Evolutionary conservation across 164 flowering plant species (phyloP).

Genomic region (Sextonia rubra): DNA sequence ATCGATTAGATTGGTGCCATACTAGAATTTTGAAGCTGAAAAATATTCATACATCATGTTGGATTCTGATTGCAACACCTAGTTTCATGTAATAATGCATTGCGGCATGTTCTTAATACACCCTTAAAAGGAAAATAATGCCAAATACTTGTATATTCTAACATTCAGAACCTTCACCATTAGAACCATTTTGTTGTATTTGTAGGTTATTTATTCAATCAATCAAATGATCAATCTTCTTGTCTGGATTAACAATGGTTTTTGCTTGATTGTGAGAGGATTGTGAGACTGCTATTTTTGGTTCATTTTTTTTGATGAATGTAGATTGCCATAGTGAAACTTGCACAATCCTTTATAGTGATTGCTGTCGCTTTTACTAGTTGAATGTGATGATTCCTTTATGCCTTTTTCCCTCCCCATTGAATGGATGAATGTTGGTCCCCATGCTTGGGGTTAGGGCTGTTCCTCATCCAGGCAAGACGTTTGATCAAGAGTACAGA

Average conservation of each 20-base stretch:
- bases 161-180: background rate
- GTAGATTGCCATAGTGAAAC: background rate
- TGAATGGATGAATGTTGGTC: too few relatives aligned
- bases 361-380: too few relatives aligned
- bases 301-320: background rate
- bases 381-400: too few relatives aligned
- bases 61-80: too few relatives aligned
- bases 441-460: too few relatives aligned
- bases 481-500: too few relatives aligned
- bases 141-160: background rate
- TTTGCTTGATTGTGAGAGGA: too few relatives aligned
- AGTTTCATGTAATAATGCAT: background rate
- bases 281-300: background rate
- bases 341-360: too few relatives aligned
- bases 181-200: background rate
- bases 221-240: background rate
- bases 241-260: too few relatives aligned
- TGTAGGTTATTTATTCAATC: background rate
- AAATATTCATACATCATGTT: background rate
- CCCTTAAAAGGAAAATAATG: background rate
- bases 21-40: background rate
- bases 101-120: background rate
- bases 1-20: conserved; percentile 40
- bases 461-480: too few relatives aligned
- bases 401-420: too few relatives aligned